Evolutionary conservation across 495 filamentous ascomycete species (phyloP).

Genomic region (Staphylotrichum tortipilum): DNA sequence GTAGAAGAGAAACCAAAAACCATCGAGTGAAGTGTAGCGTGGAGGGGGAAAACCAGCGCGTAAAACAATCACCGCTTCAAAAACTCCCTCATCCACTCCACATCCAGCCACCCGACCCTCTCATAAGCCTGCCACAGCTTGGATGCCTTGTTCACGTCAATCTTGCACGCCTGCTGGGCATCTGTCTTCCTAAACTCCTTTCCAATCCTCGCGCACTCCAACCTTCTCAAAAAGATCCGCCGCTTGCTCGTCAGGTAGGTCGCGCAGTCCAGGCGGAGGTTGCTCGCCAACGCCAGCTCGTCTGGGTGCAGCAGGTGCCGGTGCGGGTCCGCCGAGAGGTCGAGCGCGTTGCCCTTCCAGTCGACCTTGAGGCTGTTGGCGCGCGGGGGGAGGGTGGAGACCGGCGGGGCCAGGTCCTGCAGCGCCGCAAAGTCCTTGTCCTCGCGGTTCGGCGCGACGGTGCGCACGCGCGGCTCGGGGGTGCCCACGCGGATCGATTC

Average conservation of each 20-base stretch:
- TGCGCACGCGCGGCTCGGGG: conserved; percentile 36
- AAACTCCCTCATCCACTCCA: conserved; percentile 49
- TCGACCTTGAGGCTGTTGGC: conserved; percentile 69
- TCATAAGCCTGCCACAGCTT: conserved; percentile 92
- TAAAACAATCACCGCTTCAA: conserved; percentile 15
- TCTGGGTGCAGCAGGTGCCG: conserved; percentile 66
- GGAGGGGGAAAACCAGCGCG: too few species aligned
- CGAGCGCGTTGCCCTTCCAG: conserved; percentile 76
- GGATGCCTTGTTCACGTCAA: conserved; percentile 97
- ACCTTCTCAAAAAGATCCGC: conserved; percentile 74
- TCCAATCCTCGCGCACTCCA: conserved; percentile 56
- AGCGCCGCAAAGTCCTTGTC: conserved; percentile 80
- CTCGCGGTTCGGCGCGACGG: conserved; percentile 54
- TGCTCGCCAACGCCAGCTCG: conserved; percentile 70
- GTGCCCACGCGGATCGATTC: conserved; percentile 37
- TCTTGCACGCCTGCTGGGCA: conserved; percentile 92
- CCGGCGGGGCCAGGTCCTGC: conserved; percentile 67
- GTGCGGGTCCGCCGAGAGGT: conserved; percentile 73
- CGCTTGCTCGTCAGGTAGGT: conserved; percentile 94
- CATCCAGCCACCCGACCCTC: conserved; percentile 78
- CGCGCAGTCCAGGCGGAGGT: conserved; percentile 75
- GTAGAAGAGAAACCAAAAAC: too few species aligned
- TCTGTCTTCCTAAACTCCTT: conserved; percentile 98
- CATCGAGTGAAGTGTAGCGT: not conserved
- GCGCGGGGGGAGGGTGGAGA: conserved; percentile 51